Evolutionary conservation across 2,329 filamentous ascomycete species (phyloP), one percentile per base, ranked within the genome.

Genomic region (Malbranchea cinnamomea): DNA sequence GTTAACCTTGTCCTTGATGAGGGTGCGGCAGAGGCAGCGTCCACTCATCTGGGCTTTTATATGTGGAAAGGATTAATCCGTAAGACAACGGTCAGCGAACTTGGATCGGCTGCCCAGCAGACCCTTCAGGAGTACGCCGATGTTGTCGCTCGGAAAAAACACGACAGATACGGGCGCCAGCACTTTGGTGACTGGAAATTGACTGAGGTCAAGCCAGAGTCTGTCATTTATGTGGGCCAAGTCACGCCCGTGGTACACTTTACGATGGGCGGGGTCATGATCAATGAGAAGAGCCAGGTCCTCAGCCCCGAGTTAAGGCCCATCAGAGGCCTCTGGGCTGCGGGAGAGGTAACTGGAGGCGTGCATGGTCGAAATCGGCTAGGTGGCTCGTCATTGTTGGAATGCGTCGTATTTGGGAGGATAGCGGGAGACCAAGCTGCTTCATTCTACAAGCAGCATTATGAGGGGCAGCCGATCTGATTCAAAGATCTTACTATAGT

Each of bases 191-290:
- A 63, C 14, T 77, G 72, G 72, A 53, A 38, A 1, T 43, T 75
- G 10, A 50, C 48, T 0, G 59, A 67, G 9, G 53, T 56, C 4
- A 59, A 56, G 20, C 48, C 57, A 0, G 65, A 73, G 0, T 58
- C 66, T 3, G 58, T 68, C 16, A 54, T 76, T 1, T 73, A 68
- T 35, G 47, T 74, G 0, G 73, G 71, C 0, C 59, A 48, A 1
- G 68, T 77, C 1, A 77, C 73, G 4, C 72, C 72, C 0, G 68
- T 76, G 0, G 60, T 70, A 2, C 72, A 77, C 42, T 77, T 76
- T 41, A 76, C 72, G 2, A 77, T 77, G 72, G 72, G 72, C 4
- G 72, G 72, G 0, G 71, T 65, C 0, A 54, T 65, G 2, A 69
- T 76, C 38, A 66, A 71, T 39, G 53, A 63, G 5, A 53, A 60